Conservation (phyloP, 176 grass and related monocot species). For the Bromus sterilis region DNA sequence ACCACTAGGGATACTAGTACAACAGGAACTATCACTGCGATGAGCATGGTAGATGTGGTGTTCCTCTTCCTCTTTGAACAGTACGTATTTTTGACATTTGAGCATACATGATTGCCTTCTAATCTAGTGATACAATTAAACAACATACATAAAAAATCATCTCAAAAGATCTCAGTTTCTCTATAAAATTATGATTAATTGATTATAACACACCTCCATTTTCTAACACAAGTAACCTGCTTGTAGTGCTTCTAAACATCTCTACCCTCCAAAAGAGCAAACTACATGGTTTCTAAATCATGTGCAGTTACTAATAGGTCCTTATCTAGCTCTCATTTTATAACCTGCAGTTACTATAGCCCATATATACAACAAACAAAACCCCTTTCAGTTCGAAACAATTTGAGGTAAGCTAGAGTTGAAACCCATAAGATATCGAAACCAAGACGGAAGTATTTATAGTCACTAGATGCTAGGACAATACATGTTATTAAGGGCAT, state of each 20-base stretch:
- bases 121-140: not conserved
- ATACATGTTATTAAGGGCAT: not conserved
- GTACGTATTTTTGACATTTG: not conserved
- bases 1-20: not conserved
- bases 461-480: not conserved
- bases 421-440: no score
- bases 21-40: not conserved
- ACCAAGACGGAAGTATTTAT: not conserved
- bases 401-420: no score
- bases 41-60: not conserved
- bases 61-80: not conserved
- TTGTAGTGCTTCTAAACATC: not conserved
- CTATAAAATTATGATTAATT: not conserved
- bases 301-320: not conserved
- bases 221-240: not conserved
- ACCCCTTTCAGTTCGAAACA: no score
- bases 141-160: not conserved
- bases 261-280: not conserved
- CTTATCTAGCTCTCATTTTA: not conserved
- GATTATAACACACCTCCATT: not conserved
- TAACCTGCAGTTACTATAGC: no score
- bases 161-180: not conserved
- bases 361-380: no score
- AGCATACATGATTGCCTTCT: constrained; percentile 15
- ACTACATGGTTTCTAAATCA: not conserved